Base-by-base conservation (phyloP, 352 stramenopile genomes). In the Phytophthora kernoviae region DNA sequence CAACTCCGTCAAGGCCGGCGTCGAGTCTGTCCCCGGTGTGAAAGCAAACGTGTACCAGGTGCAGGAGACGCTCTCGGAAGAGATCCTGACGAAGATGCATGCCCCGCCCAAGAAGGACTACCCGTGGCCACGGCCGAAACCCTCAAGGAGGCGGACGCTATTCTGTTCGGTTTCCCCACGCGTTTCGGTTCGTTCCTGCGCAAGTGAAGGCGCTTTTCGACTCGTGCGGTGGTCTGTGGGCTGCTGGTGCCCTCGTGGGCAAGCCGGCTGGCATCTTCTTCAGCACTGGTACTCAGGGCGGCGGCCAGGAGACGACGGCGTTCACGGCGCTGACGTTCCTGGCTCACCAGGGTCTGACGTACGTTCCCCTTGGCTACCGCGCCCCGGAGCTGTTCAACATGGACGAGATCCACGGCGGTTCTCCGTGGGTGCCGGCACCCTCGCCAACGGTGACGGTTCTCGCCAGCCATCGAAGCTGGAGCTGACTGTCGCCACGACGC, bases 41-140 rank as follows among this genome's bases (percentile, higher is more conserved):
- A 64, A 41, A 12, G 81, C 77, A 32, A 63, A 27, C 3, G 75
- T 93, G 51, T 83, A 80, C 51, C 82, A 90, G 62, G 72, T 91
- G 30, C 39, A 68, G 7, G 84, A 95, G 70, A 93, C 82, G 45
- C 72, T 95, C 6, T 52, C 64, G 11, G 75, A 87, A 17, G 77
- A 91, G 8, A 68, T 93, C 18, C 75, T 95, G 3, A 50, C 37
- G 0, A 90, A 91, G 70, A 91, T 95, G 81, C 65, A 79, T 50
- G 88, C 86, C n/a, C 62, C 74, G 20, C 71, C 82, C 49, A 91
- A 93, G 71, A 73, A 79, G 43, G 72, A 77, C 57, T 46, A 70
- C 56, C 79, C 80, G 34, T 91, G 9, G 76, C 78, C 18, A 77
- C 73, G 11, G 41, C 75, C 3, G 70, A 82, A 21, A 65, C 80